A percentile compares a stretch with the other conserved stretches of the same genome.
phyloP scores from a whole-genome alignment of 2,329 filamentous ascomycete genomes.

The Neurospora sp. region DNA sequence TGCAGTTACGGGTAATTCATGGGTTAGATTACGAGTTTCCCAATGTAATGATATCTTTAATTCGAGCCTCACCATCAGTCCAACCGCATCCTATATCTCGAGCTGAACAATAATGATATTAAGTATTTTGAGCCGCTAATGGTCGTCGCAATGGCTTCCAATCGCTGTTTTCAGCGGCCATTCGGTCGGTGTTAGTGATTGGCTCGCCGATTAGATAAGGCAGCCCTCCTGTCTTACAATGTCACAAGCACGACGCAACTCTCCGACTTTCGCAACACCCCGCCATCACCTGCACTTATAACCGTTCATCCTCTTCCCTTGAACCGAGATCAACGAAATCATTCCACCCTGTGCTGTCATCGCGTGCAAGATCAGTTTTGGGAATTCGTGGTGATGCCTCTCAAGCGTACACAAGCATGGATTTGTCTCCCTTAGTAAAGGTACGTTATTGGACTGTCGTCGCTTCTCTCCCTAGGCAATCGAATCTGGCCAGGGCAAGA shows the following conservation, averaged over 20 bases:
- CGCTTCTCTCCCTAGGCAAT: background rate
- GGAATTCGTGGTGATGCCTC: background rate
- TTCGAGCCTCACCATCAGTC: background rate
- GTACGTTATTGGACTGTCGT: background rate
- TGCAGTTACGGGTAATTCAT: background rate
- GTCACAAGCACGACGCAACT: background rate
- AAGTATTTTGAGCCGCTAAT: background rate
- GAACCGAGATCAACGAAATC: background rate
- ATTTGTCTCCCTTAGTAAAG: background rate
- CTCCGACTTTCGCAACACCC: background rate
- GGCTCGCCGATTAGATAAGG: background rate
- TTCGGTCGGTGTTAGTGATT: background rate
- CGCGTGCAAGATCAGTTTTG: background rate
- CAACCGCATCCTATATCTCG: background rate
- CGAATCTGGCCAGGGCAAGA: background rate
- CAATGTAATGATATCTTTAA: background rate
- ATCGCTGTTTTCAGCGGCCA: background rate
- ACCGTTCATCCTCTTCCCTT: background rate
- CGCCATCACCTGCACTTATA: background rate
- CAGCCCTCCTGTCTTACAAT: background rate
- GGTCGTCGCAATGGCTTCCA: background rate
- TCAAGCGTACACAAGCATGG: background rate
- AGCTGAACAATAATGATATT: background rate
- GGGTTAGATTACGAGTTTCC: background rate
- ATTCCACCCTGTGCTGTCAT: background rate